Evolutionary conservation across 306 rosid species (phyloP), one percentile per base, ranked within the genome.

Genomic region (Quercus ilex): DNA sequence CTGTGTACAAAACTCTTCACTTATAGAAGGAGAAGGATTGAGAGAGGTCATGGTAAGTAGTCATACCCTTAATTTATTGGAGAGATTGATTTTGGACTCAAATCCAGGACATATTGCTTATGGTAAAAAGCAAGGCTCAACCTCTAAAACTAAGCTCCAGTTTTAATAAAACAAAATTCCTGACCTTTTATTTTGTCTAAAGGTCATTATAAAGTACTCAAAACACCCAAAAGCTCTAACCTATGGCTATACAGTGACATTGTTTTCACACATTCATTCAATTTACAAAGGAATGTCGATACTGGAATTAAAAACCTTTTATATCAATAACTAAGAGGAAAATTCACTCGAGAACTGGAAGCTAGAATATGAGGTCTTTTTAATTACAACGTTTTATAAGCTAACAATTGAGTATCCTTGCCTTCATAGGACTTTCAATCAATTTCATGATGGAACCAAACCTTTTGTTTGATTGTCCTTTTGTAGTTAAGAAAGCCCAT

Each of bases 361-460:
- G 74, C 28, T 17, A 51, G 20, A 59, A 51, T 52, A 55, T 17
- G 67, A 71, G 30, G 23, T 77, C 73, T 69, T 46, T 53, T 33
- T 21, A 31, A 73, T 73, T 41, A 41, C 19, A 33, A 33, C 43
- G 78, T 76, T 77, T 31, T 28, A n/a, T 52, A 63, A 69, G 63
- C 67, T 68, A 43, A 68, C 41, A 49, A 41, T 33, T 38, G 28
- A 58, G 73, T 46, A 64, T 69, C 67, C 35, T 7, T 35, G 51
- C 75, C 25, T 80, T 49, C 57, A 69, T 65, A 26, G 52, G 74
- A 56, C 76, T 73, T 73, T 64, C 71, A 62, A 51, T 57, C 14
- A 25, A 33, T 67, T 67, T 33, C 25, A 67, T 67, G 26, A 33
- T 17, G 7, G 49, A 68, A 26, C 55, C 46, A 79, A 74, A 70